phyloP scores from a whole-genome alignment of 2,329 filamentous ascomycete genomes.

The Sclerotinia spermophila region DNA sequence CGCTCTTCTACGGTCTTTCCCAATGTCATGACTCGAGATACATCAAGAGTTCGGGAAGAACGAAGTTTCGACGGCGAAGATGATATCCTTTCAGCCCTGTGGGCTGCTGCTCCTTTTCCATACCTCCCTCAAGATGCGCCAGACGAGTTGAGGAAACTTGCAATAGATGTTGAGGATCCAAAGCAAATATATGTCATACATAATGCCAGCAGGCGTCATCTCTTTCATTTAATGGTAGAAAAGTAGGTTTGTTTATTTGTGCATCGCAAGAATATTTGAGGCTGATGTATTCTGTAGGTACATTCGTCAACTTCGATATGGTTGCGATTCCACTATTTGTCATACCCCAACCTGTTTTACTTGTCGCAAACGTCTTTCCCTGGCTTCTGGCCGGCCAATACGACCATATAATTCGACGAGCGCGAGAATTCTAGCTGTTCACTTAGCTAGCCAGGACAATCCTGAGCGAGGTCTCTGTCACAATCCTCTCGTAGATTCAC shows the following conservation, averaged over 20 bases:
- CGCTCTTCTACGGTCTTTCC: not conserved
- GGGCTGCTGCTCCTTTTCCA: conserved; percentile 58
- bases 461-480: conserved; percentile 67
- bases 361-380: conserved; percentile 63
- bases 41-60: conserved; percentile 30
- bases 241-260: conserved; percentile 41
- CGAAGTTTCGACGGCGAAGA: conserved; percentile 26
- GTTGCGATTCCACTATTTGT: conserved; percentile 68
- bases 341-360: conserved; percentile 76
- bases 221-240: conserved; percentile 64
- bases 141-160: conserved; percentile 50
- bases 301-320: conserved; percentile 75
- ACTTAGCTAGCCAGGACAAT: conserved; percentile 76
- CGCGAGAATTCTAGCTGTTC: conserved; percentile 75
- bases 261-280: conserved; percentile 7
- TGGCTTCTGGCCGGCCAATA: conserved; percentile 63
- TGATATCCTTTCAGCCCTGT: conserved; percentile 52
- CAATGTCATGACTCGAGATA: conserved; percentile 51
- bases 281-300: conserved; percentile 52
- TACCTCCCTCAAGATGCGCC: conserved; percentile 59
- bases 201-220: conserved; percentile 56
- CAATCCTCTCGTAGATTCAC: conserved; percentile 25
- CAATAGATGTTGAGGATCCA: conserved; percentile 59
- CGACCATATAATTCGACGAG: conserved; percentile 78
- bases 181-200: conserved; percentile 58